Base-by-base conservation (phyloP, 1,284 basidiomycete species). In the Exsudoporus floridanus region DNA sequence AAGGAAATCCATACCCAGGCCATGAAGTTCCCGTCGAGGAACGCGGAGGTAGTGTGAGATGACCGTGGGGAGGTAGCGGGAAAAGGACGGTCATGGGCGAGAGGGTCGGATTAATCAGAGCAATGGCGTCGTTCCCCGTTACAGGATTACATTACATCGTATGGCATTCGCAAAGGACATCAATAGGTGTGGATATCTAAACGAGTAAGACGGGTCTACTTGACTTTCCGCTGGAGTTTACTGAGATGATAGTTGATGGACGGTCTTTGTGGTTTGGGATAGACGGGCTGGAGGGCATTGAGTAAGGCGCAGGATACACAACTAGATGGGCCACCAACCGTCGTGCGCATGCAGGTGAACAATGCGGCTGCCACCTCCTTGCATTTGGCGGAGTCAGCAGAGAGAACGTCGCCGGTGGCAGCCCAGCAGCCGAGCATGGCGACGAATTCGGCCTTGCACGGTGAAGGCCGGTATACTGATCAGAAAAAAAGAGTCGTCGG, bases 351-450 rank as follows among this genome's bases (percentile, higher is more conserved):
- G 77, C 94, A 98, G 31, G 84, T 78, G 64, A 89, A 90, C 53
- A 97, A 73, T 21, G 75, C 72, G 59, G 85, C 75, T 1, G 93
- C 87, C 16, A 81, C 74, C 14, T 81, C 77, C 53, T 81, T 79
- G 70, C 94, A 98, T 25, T 47, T 63, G 46, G 48, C 33, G 16
- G 73, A 61, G 2, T 76, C 76, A 10, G 76, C 74, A 21, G 83
- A 86, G 60, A 81, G 78, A 30, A 90, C 58, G 70, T 97, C 93
- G 30, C 78, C 76, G 4, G 83, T 81, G 16, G 88, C 85, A n/a
- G 94, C 92, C 91, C 92, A 96, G 73, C 94, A 98, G 42, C 86
- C 84, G 35, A 98, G 82, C 86, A 98, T 90, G 47, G 84, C 74
- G 12, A 86, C 79, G 53, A 97, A 79, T 70, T 94, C 88, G 25